Conservation (phyloP, 2,329 filamentous ascomycete species). For the Bipolaris sorokiniana region DNA sequence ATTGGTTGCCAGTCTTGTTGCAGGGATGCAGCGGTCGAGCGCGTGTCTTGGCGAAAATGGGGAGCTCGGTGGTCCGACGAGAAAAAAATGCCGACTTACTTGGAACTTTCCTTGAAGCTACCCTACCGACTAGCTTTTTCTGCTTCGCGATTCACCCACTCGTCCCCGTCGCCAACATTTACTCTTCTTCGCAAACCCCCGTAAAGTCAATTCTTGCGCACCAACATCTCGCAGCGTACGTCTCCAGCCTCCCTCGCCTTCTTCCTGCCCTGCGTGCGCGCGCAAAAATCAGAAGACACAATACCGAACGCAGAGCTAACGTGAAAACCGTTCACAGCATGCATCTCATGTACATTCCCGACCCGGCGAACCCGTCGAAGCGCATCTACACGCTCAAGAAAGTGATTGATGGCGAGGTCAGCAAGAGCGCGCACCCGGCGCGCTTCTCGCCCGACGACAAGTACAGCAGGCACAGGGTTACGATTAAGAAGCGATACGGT, state of each 20-base stretch:
- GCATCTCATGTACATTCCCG: constrained; percentile 87
- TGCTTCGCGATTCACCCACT: no score
- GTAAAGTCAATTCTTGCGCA: no score
- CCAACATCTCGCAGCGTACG: no score
- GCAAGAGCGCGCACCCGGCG: constrained; percentile 94
- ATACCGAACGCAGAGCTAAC: not conserved
- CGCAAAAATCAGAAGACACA: not conserved
- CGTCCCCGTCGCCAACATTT: no score
- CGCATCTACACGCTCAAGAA: constrained; percentile 96
- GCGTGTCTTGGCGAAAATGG: constrained; percentile 6
- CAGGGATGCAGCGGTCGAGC: not conserved
- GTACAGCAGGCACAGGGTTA: constrained; percentile 92
- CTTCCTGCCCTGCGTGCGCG: constrained; percentile 14
- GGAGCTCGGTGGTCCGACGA: constrained; percentile 31
- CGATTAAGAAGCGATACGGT: constrained; percentile 90
- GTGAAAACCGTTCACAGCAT: constrained; percentile 51
- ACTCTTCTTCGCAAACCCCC: no score
- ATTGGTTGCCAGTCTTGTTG: not conserved
- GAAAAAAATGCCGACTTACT: constrained; percentile 22
- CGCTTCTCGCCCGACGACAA: constrained; percentile 98
- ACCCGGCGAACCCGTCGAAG: constrained; percentile 71
- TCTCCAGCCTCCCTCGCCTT: not conserved
- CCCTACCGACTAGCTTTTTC: no score
- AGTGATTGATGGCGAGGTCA: constrained; percentile 78
- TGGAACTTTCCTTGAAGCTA: not conserved